A percentile compares a stretch with the other conserved stretches of the same genome.
phyloP scores from a whole-genome alignment of 2,329 filamentous ascomycete species.

The Didymella lethalis region DNA sequence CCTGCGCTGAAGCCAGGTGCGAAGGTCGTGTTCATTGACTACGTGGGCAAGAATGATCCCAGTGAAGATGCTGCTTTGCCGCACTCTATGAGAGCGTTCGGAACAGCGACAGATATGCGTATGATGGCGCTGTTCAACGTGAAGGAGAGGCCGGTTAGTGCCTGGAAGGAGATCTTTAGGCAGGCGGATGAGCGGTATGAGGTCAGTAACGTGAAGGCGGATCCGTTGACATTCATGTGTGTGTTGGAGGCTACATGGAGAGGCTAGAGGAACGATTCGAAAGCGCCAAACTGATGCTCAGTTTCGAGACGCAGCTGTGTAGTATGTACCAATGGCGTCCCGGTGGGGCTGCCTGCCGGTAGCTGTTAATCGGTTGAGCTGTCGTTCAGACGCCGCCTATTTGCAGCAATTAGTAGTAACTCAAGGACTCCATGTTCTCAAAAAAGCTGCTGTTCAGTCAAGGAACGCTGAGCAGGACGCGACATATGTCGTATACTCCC shows the following conservation, averaged over 20 bases:
- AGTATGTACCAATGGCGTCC: no score
- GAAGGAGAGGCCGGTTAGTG: constrained; percentile 57
- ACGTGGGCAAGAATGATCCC: background rate
- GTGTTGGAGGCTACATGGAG: background rate
- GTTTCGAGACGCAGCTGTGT: no score
- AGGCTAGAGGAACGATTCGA: background rate
- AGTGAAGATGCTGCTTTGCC: background rate
- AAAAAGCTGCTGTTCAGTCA: no score
- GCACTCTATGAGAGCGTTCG: constrained; percentile 25
- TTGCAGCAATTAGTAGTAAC: no score
- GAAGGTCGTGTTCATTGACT: constrained; percentile 44
- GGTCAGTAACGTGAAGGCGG: constrained; percentile 40
- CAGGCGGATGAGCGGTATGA: constrained; percentile 58
- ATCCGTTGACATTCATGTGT: constrained; percentile 24
- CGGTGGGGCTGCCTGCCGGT: no score
- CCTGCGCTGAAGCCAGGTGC: constrained; percentile 65
- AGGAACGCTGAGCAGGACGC: no score
- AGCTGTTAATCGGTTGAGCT: no score
- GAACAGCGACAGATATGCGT: constrained; percentile 56
- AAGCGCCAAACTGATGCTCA: no score
- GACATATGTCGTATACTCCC: no score
- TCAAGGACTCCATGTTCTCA: no score
- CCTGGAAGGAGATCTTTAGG: constrained; percentile 58
- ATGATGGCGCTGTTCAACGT: constrained; percentile 62
- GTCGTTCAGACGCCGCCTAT: no score